Base-by-base conservation (phyloP, 805 yeast species). In the Yamadazyma insecticola region DNA sequence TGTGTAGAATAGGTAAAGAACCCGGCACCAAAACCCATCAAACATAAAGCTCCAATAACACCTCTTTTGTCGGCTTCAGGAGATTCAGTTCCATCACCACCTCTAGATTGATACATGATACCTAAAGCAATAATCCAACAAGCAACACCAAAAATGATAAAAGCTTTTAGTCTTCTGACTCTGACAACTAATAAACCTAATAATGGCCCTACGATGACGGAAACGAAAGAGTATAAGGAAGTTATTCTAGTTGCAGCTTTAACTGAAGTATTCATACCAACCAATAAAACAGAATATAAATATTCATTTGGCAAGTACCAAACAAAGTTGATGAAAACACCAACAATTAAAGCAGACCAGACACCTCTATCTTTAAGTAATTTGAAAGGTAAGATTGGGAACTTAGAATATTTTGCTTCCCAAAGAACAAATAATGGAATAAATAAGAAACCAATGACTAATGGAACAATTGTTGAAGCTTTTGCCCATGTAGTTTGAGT, bases 11-110 rank as follows among this genome's bases (percentile, higher is more conserved):
- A 78, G 11, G 82, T 76, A 63, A 80, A 77, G 53, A 81, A 73
- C 12, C 85, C 85, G 26, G 84, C 84, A 45, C 86, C 88, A 36
- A 82, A 69, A 43, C 89, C 89, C 41, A 78, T 54, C 13, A 81
- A 48, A 48, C 79, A 72, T 41, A 75, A 64, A 5, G 80, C 73
- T 11, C 81, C 88, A 50, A 82, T 74, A 34, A 81, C 63, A 42
- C 87, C 88, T 26, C 63, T 44, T 11, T 26, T 12, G 13, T 28
- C 22, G 26, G 18, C 8, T 33, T 50, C 52, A 40, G 41, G 48
- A 13, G 47, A 37, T 24, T 49, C 41, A 23, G 41, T 34, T 15
- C 76, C 65, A 25, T 55, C 50, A 31, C 54, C 63, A 25, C 78
- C 76, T 50, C 88, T 67, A 59, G 49, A 81, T 36, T 65, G 67